Conservation (phyloP, 495 filamentous ascomycete species). For the Trichoderma gamsii region DNA sequence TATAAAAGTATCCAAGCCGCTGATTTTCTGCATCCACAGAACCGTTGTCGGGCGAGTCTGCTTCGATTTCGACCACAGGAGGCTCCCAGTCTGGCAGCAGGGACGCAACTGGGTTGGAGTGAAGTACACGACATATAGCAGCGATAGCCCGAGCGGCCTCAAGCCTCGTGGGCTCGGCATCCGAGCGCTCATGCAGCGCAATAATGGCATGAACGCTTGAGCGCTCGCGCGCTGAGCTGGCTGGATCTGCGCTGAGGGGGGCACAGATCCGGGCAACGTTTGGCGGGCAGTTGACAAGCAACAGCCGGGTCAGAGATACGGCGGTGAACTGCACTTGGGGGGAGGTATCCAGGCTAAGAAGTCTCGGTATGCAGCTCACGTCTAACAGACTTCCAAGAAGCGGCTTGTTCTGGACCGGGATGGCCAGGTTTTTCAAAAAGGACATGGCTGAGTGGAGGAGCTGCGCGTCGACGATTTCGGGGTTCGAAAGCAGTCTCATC, state of each 20-base stretch:
- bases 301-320: conserved; percentile 59
- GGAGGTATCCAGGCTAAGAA: conserved; percentile 56
- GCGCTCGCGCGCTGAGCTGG: conserved; percentile 34
- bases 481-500: conserved; percentile 41
- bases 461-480: conserved; percentile 31
- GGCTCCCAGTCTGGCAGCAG: conserved; percentile 9
- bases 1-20: conserved; percentile 47
- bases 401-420: conserved; percentile 57
- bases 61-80: background rate
- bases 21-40: conserved; percentile 6
- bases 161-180: conserved; percentile 61
- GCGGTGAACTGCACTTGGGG: conserved; percentile 67
- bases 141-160: conserved; percentile 65
- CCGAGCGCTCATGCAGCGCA: conserved; percentile 50
- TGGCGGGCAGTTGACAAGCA: conserved; percentile 51
- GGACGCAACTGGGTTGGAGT: conserved; percentile 22
- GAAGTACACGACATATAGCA: conserved; percentile 57
- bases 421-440: conserved; percentile 76
- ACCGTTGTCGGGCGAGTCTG: background rate
- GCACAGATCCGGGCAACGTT: conserved; percentile 50
- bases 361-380: conserved; percentile 46
- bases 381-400: conserved; percentile 47
- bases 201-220: conserved; percentile 59
- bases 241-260: conserved; percentile 32
- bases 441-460: conserved; percentile 61